A percentile compares a stretch with the other conserved stretches of the same genome.
Conservation (phyloP, 176 grass and related monocot genomes). For the Paspalum notatum region DNA sequence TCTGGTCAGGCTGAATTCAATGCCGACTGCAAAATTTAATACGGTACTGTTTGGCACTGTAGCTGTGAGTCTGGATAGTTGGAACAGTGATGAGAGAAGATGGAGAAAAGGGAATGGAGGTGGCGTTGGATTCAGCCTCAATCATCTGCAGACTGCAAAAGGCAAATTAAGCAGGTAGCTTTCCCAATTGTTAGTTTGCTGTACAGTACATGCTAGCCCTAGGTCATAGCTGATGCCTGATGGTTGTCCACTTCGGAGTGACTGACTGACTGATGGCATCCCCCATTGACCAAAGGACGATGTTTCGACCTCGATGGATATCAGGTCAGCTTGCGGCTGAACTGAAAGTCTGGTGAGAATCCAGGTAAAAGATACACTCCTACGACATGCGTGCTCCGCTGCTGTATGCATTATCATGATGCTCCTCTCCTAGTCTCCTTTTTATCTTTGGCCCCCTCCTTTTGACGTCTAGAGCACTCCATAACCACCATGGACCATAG, state of each 20-base stretch:
- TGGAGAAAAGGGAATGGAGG: no score
- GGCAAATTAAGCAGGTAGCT: slow-evolving; percentile 17
- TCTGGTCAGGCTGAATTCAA: no score
- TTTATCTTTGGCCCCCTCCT: slow-evolving; percentile 32
- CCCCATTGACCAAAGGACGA: slow-evolving; percentile 40
- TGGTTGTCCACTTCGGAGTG: slow-evolving; percentile 12
- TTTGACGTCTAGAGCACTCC: slow-evolving; percentile 34
- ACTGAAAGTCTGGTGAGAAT: slow-evolving; percentile 34
- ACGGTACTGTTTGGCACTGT: no score
- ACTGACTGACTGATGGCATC: slow-evolving; percentile 6
- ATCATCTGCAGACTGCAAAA: slow-evolving; percentile 11
- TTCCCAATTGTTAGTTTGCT: slow-evolving; percentile 5
- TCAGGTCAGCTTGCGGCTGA: slow-evolving; percentile 21
- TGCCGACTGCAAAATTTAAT: no score
- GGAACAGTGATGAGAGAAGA: no score
- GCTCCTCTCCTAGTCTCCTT: background rate
- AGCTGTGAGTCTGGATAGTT: no score
- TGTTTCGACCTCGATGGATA: background rate
- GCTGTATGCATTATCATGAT: slow-evolving; percentile 39
- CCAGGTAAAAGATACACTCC: slow-evolving; percentile 31
- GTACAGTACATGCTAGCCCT: background rate
- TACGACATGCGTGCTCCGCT: slow-evolving; percentile 46
- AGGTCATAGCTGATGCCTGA: background rate
- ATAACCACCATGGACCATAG: slow-evolving; percentile 23
- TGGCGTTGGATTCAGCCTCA: no score